These are phyloP conservation scores for Monosporascus sp. DNA, from an alignment of 2,329 filamentous ascomycete species.

Conservation along the genomic window DNA sequence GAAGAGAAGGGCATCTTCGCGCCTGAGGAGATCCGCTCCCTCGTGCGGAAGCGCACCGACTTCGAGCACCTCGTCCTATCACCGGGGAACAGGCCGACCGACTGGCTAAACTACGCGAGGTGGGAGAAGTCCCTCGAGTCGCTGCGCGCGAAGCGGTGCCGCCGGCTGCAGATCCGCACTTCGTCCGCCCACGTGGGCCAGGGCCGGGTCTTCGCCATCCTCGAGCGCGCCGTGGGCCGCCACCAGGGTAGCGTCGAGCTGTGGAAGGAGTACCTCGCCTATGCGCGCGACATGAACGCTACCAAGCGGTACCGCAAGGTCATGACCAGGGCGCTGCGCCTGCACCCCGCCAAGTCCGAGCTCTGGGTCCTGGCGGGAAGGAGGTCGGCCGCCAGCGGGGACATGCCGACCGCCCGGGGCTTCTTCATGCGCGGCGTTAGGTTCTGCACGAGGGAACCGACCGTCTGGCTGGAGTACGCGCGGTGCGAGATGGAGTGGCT, in stretches of 20 bases:
- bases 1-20: conserved; percentile 88
- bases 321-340: conserved; percentile 65
- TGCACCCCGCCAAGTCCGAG: conserved; percentile 78
- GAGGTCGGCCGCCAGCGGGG: conserved; percentile 70
- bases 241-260: conserved; percentile 76
- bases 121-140: conserved; percentile 67
- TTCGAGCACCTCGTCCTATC: conserved; percentile 89
- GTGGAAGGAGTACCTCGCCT: conserved; percentile 89
- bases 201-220: conserved; percentile 79
- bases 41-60: conserved; percentile 85
- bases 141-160: conserved; percentile 76
- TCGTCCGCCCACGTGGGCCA: conserved; percentile 67
- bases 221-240: conserved; percentile 78
- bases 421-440: conserved; percentile 85
- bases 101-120: conserved; percentile 78
- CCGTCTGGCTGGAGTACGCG: conserved; percentile 84
- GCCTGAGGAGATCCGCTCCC: conserved; percentile 82
- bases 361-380: conserved; percentile 85
- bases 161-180: conserved; percentile 69
- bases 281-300: conserved; percentile 63
- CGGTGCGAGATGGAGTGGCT: conserved; percentile 91
- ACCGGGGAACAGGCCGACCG: conserved; percentile 66
- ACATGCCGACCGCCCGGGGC: conserved; percentile 79
- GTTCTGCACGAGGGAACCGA: conserved; percentile 72
- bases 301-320: conserved; percentile 60